Conservation (phyloP, 768 basidiomycete genomes). For the Agaricus sinodeliciosus region DNA sequence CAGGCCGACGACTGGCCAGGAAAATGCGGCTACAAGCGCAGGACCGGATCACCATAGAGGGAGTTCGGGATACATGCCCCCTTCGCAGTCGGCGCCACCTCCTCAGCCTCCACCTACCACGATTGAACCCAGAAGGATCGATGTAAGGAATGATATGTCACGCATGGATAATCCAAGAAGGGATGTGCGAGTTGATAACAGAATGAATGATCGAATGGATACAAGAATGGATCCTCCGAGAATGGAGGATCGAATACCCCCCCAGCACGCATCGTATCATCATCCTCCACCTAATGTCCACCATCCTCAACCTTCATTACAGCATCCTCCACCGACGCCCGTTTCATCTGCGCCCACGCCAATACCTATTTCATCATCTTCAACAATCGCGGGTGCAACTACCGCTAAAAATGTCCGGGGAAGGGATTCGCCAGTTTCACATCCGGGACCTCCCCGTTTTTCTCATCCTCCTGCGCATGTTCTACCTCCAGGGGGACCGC, state of each 20-base stretch:
- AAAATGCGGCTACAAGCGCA: constrained; percentile 1
- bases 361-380: constrained; percentile 7
- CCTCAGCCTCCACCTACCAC: not conserved
- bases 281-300: not conserved
- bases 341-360: constrained; percentile 8
- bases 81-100: constrained; percentile 1
- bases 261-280: constrained; percentile 5
- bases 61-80: constrained; percentile 5
- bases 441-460: constrained; percentile 17
- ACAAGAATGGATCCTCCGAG: constrained; percentile 1
- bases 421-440: constrained; percentile 10
- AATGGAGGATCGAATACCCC: constrained; percentile 3
- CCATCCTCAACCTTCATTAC: constrained; percentile 5
- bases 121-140: constrained; percentile 7
- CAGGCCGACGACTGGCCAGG: constrained; percentile 8
- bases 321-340: constrained; percentile 7
- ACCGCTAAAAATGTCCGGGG: constrained; percentile 4
- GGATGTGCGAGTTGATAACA: not conserved
- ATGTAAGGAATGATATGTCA: constrained; percentile 2
- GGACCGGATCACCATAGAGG: constrained; percentile 3
- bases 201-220: not conserved
- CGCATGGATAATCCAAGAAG: not conserved
- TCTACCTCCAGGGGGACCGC: constrained; percentile 13
- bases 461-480: constrained; percentile 17
- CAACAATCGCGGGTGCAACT: constrained; percentile 11